Base-by-base conservation (phyloP, 192 early-diverging fungal species). In the Coemansia umbellata region DNA sequence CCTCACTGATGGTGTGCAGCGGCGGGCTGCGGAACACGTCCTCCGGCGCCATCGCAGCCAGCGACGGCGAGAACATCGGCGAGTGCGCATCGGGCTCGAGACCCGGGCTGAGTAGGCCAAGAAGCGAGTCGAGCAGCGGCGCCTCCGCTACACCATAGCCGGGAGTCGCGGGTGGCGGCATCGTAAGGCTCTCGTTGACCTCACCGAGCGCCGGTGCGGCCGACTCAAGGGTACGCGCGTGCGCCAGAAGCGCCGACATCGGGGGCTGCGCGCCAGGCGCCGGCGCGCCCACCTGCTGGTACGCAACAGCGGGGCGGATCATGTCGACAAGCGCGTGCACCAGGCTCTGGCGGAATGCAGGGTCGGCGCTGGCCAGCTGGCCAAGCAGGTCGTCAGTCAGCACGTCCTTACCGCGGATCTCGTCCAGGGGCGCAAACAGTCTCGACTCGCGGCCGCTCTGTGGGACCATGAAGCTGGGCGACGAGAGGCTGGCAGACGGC, bases 351-450 rank as follows among this genome's bases (percentile, higher is more conserved):
- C 62, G 72, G 52, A 75, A 21, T 10, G 28, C 50, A 7, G 72
- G 65, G 40, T 68, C 60, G 9, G 31, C 23, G 8, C 44, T 28
- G 15, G 65, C 60, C 47, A 75, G 47, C 52, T 68, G 64, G 13
- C 26, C 36, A 9, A 75, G 45, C 36, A 68, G 48, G 19, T 56
- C 53, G 33, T 60, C 45, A n/a, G 51, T 31, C 40, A 42, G 31
- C 1, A 33, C 18, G 27, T 53, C 66, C 50, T 58, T 62, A 53
- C 42, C 21, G 9, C 51, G 53, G 37, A 75, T 40, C 56, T 75
- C 72, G 23, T 75, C 72, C 21, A 75, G 60, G 10, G 72, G 72
- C 50, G 72, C 72, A 68, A 75, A 75, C 65, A 75, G 53, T 24
- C 30, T 33, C 49, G 44, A 43, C 19, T 24, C n/a, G n/a, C n/a